Evolutionary conservation across 1,284 basidiomycete genomes (phyloP), one percentile per base, ranked within the genome.

Genomic region (Ustilago loliicola): DNA sequence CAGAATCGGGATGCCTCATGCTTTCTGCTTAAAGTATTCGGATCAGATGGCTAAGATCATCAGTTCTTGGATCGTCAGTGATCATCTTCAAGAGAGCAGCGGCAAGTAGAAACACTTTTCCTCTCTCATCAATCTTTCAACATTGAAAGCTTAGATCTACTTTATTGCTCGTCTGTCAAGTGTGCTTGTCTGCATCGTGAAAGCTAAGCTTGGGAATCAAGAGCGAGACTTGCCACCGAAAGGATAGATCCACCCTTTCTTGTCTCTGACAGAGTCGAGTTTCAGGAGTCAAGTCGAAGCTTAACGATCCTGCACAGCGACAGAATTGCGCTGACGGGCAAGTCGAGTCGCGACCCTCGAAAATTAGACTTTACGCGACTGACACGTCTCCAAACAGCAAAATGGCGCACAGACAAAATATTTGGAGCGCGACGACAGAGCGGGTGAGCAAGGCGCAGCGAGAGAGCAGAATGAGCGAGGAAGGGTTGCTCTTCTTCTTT

Each of bases 1-100:
- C 55, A 63, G 59, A 38, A 34, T 77, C 2, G 81, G 80, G 7
- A 77, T 80, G 61, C 77, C 79, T 1, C 81, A 83, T 60, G 80
- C 81, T 1, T 83, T 83, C 51, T 80, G 75, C n/a, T 30, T 83
- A 32, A 47, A 71, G 30, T 57, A 76, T 42, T 60, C 63, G 21
- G 61, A 76, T 21, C 52, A 76, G 9, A 72, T 79, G 77, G 77
- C 72, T 1, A 66, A 58, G 15, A 29, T 79, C 6, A 58, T 70
- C 0, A 52, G 58, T 25, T 45, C 68, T 45, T 79, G 77, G 77
- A 72, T 79, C 36, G 15, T 25, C 1, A 21, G 51, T 21, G 77
- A 79, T 32, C 74, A 77, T 32, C 23, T 72, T 10, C 19, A 32
- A 23, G 23, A 54, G 38, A 50, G 45, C 10, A 48, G 45, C 21